Evolutionary conservation across 345 rosid genomes (phyloP), one percentile per base, ranked within the genome.

Genomic region (Hibiscus trionum): DNA sequence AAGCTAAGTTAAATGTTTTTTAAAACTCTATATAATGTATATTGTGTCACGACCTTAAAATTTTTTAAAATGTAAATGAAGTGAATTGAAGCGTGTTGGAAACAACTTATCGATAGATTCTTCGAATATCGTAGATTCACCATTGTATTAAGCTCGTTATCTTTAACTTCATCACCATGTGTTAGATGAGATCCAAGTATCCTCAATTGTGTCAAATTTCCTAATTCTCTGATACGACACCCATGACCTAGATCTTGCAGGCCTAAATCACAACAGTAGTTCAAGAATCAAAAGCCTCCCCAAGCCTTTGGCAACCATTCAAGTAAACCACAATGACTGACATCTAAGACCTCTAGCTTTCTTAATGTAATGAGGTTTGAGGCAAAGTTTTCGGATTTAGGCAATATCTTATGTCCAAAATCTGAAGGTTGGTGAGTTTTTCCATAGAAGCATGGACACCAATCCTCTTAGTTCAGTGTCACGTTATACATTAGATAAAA

Each of bases 391-490:
- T 85, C 57, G 88, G 82, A 74, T 84, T 88, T 62, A 86, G 89
- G 77, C 91, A 85, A 75, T 82, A 82, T 75, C 92, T 85, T 52
- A 85, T 59, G 66, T 88, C 89, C 61, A 90, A 77, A 81, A 88
- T 81, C 80, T 82, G 80, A 69, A 90, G 89, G 78, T 82, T 88
- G 27, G 50, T 72, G 33, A 88, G 89, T 24, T 84, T 81, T 64
- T 82, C 80, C n/a, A 90, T 56, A 1, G 96, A 85, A 61, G 72
- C 73, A 4, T 92, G 92, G 35, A 90, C 81, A 68, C 84, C 79
- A 70, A 82, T 72, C 83, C 4, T 3, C 35, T 31, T 31, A 31
- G 35, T 3, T 31, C 35, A 31, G 35, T 31, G 35, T 31, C 35
- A 31, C 35, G 0, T 31, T 31, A 31, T 31, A 31, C 35, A 4